Evolutionary conservation across 495 filamentous ascomycete genomes (phyloP), one percentile per base, ranked within the genome.

Genomic region (Neurospora terricola): DNA sequence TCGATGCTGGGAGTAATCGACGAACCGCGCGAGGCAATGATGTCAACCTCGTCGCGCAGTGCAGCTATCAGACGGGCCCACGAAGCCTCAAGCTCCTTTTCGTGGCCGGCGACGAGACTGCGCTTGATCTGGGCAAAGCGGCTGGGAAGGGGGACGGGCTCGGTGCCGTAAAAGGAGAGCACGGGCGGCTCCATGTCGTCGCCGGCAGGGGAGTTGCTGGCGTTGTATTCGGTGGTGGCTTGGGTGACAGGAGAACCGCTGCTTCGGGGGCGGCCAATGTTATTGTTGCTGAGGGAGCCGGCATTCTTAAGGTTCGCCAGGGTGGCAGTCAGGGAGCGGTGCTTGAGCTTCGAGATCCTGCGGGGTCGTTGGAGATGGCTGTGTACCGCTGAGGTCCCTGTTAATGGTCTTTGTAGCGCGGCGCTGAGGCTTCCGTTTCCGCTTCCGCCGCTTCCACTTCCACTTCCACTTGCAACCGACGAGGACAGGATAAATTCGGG

Each of bases 41-140:
- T 78, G 54, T 86, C 83, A 38, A 90, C 86, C 78, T 91, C 89
- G 39, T 84, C 82, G 71, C 81, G 81, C 73, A 97, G 78, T 3
- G 86, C 84, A 7, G 76, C 73, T 5, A 97, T 81, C 38, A 97
- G 83, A 37, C 93, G 86, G 30, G 87, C 84, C 93, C 93, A 97
- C 30, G 91, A 92, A 2, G 86, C 85, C 73, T 86, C 86, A 39
- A 97, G 71, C 18, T 84, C 86, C 18, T 87, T 81, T 78, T 93
- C 91, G 82, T 90, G 88, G 27, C 91, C 91, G 8, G 83, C 78
- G 40, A 92, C 90, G 18, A 96, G 84, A 7, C 82, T 82, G 38
- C 81, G 80, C 78, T 97, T 97, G 36, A 97, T 83, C 54, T 90
- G 85, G 39, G 89, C 90, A 76, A 95, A 97, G n/a, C 94, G 88